Percentiles rank a stretch among this genome's conserved stretches.
Evolutionary conservation across 306 rosid genomes (phyloP).

Genomic region (Clitoria ternatea): DNA sequence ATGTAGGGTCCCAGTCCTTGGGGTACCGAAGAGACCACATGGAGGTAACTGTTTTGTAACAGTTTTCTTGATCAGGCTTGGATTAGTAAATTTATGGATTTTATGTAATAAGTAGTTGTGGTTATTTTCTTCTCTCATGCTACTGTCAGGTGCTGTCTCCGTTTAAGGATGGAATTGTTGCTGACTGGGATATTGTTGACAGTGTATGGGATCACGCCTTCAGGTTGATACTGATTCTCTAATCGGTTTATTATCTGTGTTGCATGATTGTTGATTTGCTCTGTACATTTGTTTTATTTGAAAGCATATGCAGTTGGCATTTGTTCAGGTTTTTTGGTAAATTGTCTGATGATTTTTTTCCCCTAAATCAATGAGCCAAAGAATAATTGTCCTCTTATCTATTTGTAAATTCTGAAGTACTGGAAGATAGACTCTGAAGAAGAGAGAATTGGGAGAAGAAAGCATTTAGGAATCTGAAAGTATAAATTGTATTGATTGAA

Average conservation of each 20-base stretch:
- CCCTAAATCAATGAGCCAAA: background rate
- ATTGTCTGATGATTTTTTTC: background rate
- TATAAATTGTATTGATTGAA: too few species aligned
- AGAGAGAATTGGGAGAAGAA: too few species aligned
- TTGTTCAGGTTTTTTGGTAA: background rate
- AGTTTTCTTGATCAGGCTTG: conserved; percentile 1
- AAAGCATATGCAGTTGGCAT: background rate
- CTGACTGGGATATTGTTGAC: conserved; percentile 97
- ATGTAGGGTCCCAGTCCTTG: conserved; percentile 86
- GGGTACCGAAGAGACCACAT: conserved; percentile 89
- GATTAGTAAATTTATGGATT: background rate
- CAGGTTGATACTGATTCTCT: conserved; percentile 48
- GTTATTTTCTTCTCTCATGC: conserved; percentile 12
- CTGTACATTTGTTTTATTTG: background rate
- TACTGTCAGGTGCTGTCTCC: conserved; percentile 72
- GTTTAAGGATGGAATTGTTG: conserved; percentile 81
- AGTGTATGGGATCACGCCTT: conserved; percentile 98
- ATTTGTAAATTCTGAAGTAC: background rate
- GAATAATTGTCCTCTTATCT: background rate
- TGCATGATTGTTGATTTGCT: background rate
- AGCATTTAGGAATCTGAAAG: too few species aligned
- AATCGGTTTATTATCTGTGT: background rate
- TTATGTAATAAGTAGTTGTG: background rate
- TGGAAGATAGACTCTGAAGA: too few species aligned
- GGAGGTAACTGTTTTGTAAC: conserved; percentile 58